Percentiles rank a stretch among this genome's conserved stretches.
Evolutionary conservation across 164 flowering plant species (phyloP).

Genomic region (Magnolia sinica): DNA sequence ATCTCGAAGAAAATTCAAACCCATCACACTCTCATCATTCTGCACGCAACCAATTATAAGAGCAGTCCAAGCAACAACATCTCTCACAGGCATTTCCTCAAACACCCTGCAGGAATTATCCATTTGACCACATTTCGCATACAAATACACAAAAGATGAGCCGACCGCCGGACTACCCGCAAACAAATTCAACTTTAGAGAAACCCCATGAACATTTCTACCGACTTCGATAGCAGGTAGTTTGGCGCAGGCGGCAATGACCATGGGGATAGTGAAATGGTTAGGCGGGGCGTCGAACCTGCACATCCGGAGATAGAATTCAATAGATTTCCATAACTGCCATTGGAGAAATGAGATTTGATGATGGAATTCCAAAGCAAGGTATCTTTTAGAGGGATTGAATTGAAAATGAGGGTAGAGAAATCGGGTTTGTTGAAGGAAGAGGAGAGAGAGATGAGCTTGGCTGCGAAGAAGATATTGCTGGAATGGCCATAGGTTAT

Average conservation of each 20-base stretch:
- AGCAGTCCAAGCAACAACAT: constrained; percentile 83
- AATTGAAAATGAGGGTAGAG: constrained; percentile 43
- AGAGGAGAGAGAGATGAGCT: constrained; percentile 67
- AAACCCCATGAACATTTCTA: constrained; percentile 44
- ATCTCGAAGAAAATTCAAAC: constrained; percentile 44
- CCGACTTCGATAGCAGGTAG: constrained; percentile 30
- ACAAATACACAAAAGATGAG: constrained; percentile 60
- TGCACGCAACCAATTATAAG: constrained; percentile 66
- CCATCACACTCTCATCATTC: constrained; percentile 56
- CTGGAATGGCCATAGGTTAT: constrained; percentile 49
- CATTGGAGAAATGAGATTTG: constrained; percentile 61
- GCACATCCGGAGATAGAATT: constrained; percentile 43
- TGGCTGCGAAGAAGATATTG: constrained; percentile 64
- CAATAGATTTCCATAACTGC: constrained; percentile 34
- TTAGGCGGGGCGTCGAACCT: constrained; percentile 26
- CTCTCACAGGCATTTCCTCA: constrained; percentile 63
- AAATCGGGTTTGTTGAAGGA: constrained; percentile 25
- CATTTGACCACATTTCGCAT: constrained; percentile 53
- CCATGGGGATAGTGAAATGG: constrained; percentile 69
- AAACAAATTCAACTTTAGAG: constrained; percentile 39
- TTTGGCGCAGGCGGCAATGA: constrained; percentile 60
- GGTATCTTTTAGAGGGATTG: constrained; percentile 36
- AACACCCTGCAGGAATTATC: constrained; percentile 50
- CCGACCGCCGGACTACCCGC: constrained; percentile 49
- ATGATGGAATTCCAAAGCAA: constrained; percentile 83